Evolutionary conservation across 768 basidiomycete genomes (phyloP).

Genomic region (Boletus huronensis): DNA sequence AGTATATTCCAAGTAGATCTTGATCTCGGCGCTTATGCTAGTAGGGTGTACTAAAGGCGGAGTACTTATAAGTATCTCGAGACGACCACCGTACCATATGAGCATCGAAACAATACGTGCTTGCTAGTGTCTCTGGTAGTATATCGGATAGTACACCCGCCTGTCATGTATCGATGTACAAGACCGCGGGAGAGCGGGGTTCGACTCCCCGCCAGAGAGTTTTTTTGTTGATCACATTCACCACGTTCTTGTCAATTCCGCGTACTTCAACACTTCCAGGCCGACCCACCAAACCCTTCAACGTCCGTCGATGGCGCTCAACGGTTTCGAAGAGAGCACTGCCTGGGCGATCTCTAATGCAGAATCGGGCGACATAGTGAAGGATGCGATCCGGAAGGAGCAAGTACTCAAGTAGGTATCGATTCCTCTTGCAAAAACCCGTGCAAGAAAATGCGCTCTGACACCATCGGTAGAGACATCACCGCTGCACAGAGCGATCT

Average conservation of each 20-base stretch:
- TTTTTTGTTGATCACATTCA: background rate
- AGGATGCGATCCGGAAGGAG: constrained; percentile 76
- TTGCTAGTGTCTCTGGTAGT: constrained; percentile 37
- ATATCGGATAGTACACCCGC: constrained; percentile 53
- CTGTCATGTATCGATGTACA: constrained; percentile 31
- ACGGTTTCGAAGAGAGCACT: constrained; percentile 38
- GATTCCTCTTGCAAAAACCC: background rate
- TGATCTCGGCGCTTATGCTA: constrained; percentile 4
- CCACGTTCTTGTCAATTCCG: background rate
- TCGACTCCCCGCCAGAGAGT: constrained; percentile 47
- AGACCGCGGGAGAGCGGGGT: constrained; percentile 41
- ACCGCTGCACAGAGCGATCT: constrained; percentile 72
- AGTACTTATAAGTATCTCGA: background rate
- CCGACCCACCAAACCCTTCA: background rate
- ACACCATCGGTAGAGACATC: constrained; percentile 55
- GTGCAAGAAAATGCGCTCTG: background rate
- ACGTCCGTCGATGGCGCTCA: constrained; percentile 41
- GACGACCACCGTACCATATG: background rate
- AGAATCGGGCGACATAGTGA: constrained; percentile 59
- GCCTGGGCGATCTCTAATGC: constrained; percentile 50
- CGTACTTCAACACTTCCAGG: background rate
- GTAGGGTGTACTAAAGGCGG: background rate
- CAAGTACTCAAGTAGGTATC: constrained; percentile 66
- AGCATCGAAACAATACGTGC: background rate
- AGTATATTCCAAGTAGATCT: constrained; percentile 44